phyloP scores from a whole-genome alignment of 2,329 filamentous ascomycete species.

The Fusarium burgessii region DNA sequence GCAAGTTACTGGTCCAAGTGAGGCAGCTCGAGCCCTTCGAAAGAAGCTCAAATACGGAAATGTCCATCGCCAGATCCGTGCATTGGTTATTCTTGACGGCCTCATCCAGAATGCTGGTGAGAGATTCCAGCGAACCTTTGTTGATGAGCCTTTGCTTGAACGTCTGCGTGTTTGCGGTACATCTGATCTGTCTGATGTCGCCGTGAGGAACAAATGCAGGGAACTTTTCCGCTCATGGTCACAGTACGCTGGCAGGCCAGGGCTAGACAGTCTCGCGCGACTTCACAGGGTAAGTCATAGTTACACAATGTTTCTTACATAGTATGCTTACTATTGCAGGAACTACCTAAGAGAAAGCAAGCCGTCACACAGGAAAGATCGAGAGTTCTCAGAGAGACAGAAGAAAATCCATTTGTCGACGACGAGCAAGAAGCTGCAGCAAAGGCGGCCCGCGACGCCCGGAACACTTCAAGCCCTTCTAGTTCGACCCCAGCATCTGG shows the following conservation, averaged over 20 bases:
- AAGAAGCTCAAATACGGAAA: slow-evolving; percentile 99
- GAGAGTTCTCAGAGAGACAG: slow-evolving; percentile 85
- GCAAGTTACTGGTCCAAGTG: slow-evolving; percentile 85
- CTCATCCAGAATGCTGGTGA: slow-evolving; percentile 94
- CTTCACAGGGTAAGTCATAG: slow-evolving; percentile 72
- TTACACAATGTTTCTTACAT: not conserved
- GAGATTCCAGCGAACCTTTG: slow-evolving; percentile 87
- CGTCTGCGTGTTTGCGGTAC: slow-evolving; percentile 88
- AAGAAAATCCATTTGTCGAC: slow-evolving; percentile 76
- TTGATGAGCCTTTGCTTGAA: slow-evolving; percentile 91
- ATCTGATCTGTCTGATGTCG: slow-evolving; percentile 83
- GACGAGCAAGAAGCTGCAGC: slow-evolving; percentile 68
- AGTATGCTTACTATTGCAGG: slow-evolving; percentile 53
- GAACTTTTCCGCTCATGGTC: slow-evolving; percentile 91
- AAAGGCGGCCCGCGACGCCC: slow-evolving; percentile 48
- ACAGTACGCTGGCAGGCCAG: slow-evolving; percentile 83
- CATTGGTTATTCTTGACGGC: slow-evolving; percentile 89
- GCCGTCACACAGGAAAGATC: slow-evolving; percentile 81
- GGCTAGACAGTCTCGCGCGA: slow-evolving; percentile 81
- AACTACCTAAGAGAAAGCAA: slow-evolving; percentile 75
- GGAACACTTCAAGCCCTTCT: slow-evolving; percentile 39
- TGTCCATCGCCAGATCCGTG: slow-evolving; percentile 89
- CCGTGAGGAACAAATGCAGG: slow-evolving; percentile 90
- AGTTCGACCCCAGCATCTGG: slow-evolving; percentile 26
- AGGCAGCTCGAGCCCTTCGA: slow-evolving; percentile 90